Conservation (phyloP, 164 flowering plant genomes). For the Santalum album region DNA sequence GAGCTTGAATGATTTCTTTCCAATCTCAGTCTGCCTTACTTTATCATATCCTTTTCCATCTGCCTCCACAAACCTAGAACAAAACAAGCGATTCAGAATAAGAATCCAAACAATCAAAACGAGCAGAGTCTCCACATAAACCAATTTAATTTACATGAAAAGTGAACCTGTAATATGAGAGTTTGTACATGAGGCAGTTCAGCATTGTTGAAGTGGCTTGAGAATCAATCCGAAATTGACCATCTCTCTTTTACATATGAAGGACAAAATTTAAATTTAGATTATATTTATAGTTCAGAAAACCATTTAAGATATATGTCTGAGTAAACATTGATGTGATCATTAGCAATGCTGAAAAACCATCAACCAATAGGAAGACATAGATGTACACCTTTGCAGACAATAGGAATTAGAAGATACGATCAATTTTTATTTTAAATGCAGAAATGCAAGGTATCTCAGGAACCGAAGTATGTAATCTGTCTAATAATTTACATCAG, state of each 20-base stretch:
- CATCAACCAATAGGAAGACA: too few relatives aligned
- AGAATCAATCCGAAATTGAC: constrained; percentile 89
- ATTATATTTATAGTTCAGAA: too few relatives aligned
- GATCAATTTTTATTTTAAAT: too few relatives aligned
- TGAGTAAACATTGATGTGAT: too few relatives aligned
- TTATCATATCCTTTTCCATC: constrained; percentile 93
- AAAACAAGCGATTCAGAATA: constrained; percentile 1
- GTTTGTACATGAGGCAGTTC: constrained; percentile 92
- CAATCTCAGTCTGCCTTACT: constrained; percentile 92
- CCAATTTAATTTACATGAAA: background rate
- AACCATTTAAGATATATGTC: too few relatives aligned
- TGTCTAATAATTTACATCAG: too few relatives aligned
- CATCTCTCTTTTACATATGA: constrained; percentile 68
- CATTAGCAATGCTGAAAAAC: too few relatives aligned
- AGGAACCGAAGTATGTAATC: too few relatives aligned
- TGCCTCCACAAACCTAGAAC: constrained; percentile 79
- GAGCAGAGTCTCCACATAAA: constrained; percentile 1
- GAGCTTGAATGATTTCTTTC: constrained; percentile 88
- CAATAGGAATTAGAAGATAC: too few relatives aligned
- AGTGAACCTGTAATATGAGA: constrained; percentile 88
- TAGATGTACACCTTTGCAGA: too few relatives aligned
- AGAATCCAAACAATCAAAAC: background rate
- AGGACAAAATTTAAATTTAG: too few relatives aligned
- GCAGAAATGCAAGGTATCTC: too few relatives aligned
- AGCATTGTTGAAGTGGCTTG: constrained; percentile 97